Evolutionary conservation across 352 stramenopile species (phyloP).

Genomic region (Phytophthora boehmeriae): DNA sequence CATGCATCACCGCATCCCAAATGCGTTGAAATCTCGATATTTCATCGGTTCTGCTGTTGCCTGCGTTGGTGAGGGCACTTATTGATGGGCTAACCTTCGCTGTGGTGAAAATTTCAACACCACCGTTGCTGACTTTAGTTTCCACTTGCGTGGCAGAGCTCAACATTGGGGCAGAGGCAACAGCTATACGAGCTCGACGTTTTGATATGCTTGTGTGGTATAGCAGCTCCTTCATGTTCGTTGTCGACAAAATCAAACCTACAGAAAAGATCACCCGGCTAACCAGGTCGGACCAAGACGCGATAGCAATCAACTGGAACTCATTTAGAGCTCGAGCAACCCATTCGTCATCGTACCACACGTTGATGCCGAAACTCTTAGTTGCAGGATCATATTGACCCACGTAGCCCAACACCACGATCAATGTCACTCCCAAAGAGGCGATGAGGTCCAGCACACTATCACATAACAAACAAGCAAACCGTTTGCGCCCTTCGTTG

Average conservation of each 20-base stretch:
- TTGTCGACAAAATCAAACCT: conserved; percentile 14
- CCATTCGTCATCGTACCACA: conserved; percentile 44
- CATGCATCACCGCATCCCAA: not conserved
- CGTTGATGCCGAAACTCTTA: conserved; percentile 21
- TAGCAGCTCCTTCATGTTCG: conserved; percentile 28
- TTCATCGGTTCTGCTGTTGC: no score
- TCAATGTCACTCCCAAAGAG: conserved; percentile 26
- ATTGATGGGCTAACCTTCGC: no score
- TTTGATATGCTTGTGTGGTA: not conserved
- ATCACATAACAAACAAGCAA: conserved; percentile 37
- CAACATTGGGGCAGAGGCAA: no score
- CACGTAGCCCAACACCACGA: conserved; percentile 28
- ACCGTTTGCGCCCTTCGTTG: conserved; percentile 23
- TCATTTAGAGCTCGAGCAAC: no score
- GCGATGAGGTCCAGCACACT: conserved; percentile 38
- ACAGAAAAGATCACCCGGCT: conserved; percentile 23
- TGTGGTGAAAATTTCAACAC: not conserved
- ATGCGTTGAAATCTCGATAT: not conserved
- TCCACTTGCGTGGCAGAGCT: not conserved
- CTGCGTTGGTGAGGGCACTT: not conserved
- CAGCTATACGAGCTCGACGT: not conserved
- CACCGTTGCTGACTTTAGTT: conserved; percentile 1
- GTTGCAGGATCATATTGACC: conserved; percentile 19
- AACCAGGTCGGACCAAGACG: conserved; percentile 23
- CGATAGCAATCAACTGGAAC: conserved; percentile 26